Evolutionary conservation across 345 rosid genomes (phyloP).

Genomic region (Dimocarpus longan): DNA sequence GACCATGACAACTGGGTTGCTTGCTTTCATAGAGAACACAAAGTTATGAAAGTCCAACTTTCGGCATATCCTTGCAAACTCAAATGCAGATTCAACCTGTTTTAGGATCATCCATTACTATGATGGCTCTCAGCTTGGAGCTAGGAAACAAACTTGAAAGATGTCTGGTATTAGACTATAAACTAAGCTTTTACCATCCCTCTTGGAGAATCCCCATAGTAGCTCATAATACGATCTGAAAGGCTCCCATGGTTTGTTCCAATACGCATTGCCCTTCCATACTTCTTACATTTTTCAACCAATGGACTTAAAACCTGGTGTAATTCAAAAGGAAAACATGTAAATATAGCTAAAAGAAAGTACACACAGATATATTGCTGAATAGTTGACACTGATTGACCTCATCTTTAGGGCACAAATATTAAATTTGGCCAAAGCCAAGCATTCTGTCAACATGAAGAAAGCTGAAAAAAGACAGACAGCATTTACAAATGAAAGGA

Average conservation of each 20-base stretch:
- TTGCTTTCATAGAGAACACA: conserved; percentile 98
- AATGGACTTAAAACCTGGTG: conserved; percentile 85
- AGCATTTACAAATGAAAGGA: background rate
- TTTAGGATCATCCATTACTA: conserved; percentile 27
- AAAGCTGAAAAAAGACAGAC: background rate
- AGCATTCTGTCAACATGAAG: conserved; percentile 12
- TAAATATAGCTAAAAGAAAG: conserved; percentile 8
- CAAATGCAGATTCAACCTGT: conserved; percentile 98
- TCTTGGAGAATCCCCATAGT: conserved; percentile 95
- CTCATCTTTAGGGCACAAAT: background rate
- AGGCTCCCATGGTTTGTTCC: conserved; percentile 99
- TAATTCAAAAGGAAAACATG: conserved; percentile 9
- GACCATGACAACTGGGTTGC: conserved; percentile 99
- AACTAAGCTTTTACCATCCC: conserved; percentile 74
- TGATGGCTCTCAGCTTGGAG: conserved; percentile 22
- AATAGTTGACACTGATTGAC: background rate
- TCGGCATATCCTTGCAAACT: conserved; percentile 94
- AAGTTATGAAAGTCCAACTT: conserved; percentile 95
- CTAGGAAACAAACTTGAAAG: conserved; percentile 20
- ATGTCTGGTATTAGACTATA: conserved; percentile 13
- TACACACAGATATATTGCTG: background rate
- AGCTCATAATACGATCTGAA: conserved; percentile 99
- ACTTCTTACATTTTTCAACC: conserved; percentile 97
- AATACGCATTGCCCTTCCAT: conserved; percentile 98
- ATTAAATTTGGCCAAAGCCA: background rate